phyloP scores from a whole-genome alignment of 768 basidiomycete genomes.

The Trametes cingulata region DNA sequence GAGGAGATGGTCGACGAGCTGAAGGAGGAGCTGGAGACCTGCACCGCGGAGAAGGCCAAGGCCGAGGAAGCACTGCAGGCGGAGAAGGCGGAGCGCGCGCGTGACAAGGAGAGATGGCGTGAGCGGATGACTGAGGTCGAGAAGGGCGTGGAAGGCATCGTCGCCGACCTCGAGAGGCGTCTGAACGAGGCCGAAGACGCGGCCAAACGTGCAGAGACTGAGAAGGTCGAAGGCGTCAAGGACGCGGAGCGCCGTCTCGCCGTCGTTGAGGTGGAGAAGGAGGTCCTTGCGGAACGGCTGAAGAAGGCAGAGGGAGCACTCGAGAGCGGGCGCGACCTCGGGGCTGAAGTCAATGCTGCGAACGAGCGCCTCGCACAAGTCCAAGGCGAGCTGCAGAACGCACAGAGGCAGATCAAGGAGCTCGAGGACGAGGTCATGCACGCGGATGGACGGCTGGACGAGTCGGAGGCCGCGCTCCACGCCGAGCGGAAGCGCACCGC shows the following conservation, averaged over 20 bases:
- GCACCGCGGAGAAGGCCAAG: constrained; percentile 39
- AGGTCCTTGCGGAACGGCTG: constrained; percentile 58
- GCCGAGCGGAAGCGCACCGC: constrained; percentile 49
- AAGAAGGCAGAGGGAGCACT: constrained; percentile 65
- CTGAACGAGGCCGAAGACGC: constrained; percentile 52
- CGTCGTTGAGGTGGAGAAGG: constrained; percentile 51
- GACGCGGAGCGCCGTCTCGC: constrained; percentile 49
- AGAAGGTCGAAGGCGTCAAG: constrained; percentile 40
- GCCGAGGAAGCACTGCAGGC: constrained; percentile 46
- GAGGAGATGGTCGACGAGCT: constrained; percentile 38
- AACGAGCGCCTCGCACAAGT: constrained; percentile 59
- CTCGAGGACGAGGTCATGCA: constrained; percentile 61
- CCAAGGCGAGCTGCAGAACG: constrained; percentile 58
- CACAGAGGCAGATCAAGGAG: constrained; percentile 57
- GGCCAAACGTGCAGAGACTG: constrained; percentile 42
- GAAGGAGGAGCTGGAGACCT: constrained; percentile 39
- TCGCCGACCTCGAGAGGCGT: constrained; percentile 63
- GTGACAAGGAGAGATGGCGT: constrained; percentile 71
- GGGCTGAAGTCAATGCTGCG: constrained; percentile 64
- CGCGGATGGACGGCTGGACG: constrained; percentile 52
- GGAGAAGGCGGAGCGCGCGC: constrained; percentile 58
- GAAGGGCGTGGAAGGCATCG: constrained; percentile 63
- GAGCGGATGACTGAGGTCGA: constrained; percentile 73
- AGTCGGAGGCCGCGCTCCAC: constrained; percentile 57
- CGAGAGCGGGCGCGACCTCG: constrained; percentile 66